phyloP scores from a whole-genome alignment of 2,329 filamentous ascomycete species.

The Atkinsonella texensis region DNA sequence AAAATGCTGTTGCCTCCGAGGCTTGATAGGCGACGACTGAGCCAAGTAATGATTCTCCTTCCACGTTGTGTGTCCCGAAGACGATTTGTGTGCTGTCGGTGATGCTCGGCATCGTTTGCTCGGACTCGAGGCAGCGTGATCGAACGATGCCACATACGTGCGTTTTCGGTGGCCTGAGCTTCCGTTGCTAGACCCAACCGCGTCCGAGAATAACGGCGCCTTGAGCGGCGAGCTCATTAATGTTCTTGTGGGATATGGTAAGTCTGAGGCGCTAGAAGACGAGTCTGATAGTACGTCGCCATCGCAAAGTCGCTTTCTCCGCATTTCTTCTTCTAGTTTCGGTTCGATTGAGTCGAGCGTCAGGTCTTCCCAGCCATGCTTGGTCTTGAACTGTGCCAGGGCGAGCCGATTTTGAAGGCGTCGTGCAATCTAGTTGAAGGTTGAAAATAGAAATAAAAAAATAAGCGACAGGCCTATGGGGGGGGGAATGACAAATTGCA shows the following conservation, averaged over 20 bases:
- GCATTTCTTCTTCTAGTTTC: conserved; percentile 66
- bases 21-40: conserved; percentile 78
- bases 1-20: conserved; percentile 62
- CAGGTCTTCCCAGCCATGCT: conserved; percentile 88
- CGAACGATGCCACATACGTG: conserved; percentile 47
- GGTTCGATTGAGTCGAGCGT: conserved; percentile 79
- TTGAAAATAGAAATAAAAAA: background rate
- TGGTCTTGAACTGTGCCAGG: conserved; percentile 92
- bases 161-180: conserved; percentile 55
- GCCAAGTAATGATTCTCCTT: conserved; percentile 65
- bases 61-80: conserved; percentile 51
- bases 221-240: conserved; percentile 81
- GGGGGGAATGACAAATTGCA: background rate
- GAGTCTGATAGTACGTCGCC: conserved; percentile 77
- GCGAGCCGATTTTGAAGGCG: conserved; percentile 88
- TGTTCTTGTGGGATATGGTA: conserved; percentile 53
- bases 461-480: background rate
- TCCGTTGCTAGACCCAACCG: conserved; percentile 57
- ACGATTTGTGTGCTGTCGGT: conserved; percentile 47
- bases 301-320: conserved; percentile 55
- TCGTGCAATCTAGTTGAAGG: conserved; percentile 67
- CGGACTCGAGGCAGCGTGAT: conserved; percentile 42
- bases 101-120: conserved; percentile 58
- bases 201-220: conserved; percentile 73
- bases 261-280: conserved; percentile 71